phyloP scores from a whole-genome alignment of 768 basidiomycete species.

The Auriscalpium orientale region DNA sequence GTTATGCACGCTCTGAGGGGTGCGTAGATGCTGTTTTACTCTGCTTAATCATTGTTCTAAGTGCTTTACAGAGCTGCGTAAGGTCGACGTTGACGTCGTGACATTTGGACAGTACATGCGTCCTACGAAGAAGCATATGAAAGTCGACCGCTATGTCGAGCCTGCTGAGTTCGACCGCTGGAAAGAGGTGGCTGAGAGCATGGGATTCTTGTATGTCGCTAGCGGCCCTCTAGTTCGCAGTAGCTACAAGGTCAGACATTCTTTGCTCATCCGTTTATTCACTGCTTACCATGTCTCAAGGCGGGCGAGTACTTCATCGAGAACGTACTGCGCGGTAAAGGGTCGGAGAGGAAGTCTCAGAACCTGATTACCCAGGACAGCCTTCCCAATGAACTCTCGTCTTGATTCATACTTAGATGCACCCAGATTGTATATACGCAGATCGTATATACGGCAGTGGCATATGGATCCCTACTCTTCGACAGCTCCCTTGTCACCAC shows the following conservation, averaged over 20 bases:
- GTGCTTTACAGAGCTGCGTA: conserved; percentile 64
- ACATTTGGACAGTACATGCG: conserved; percentile 99
- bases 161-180: conserved; percentile 90
- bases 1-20: conserved; percentile 77
- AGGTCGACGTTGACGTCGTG: conserved; percentile 88
- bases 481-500: too few species aligned
- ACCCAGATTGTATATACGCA: too few species aligned
- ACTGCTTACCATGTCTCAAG: conserved; percentile 30
- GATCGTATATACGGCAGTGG: too few species aligned
- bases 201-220: conserved; percentile 97
- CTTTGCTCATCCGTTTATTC: not conserved
- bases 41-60: not conserved
- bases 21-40: conserved; percentile 27
- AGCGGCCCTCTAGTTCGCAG: conserved; percentile 94
- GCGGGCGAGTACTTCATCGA: conserved; percentile 96
- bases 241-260: conserved; percentile 79
- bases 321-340: conserved; percentile 71
- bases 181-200: conserved; percentile 82
- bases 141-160: conserved; percentile 93
- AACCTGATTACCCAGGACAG: conserved; percentile 19
- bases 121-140: conserved; percentile 98
- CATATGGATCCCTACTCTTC: too few species aligned
- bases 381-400: not conserved
- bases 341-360: conserved; percentile 32
- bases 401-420: too few species aligned